Percentiles rank a stretch among this genome's conserved stretches.
These are phyloP conservation scores for Nicotiana tomentosiformis DNA, from an alignment of 257 asterid species.

Conservation along the genomic window DNA sequence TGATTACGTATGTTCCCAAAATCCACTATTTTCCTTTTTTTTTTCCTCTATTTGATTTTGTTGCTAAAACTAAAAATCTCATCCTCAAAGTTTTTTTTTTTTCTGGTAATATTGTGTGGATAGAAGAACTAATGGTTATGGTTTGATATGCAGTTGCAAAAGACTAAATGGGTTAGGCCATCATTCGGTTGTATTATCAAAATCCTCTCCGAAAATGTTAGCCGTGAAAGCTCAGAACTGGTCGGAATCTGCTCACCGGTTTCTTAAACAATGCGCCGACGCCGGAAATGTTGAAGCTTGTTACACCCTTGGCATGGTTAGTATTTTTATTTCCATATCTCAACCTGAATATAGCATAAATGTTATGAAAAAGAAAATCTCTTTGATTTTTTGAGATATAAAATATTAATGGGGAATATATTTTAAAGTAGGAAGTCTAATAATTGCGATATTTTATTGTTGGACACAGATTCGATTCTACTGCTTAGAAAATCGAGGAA, in stretches of 20 bases:
- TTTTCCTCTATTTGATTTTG: not conserved
- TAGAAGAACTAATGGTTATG: not conserved
- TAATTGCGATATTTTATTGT: constrained; percentile 8
- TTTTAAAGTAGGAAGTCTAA: not conserved
- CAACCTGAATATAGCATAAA: too few species aligned
- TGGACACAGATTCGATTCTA: constrained; percentile 71
- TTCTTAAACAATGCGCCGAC: constrained; percentile 73
- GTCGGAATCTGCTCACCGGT: constrained; percentile 77
- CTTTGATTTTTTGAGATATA: too few species aligned
- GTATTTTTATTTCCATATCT: constrained; percentile 2
- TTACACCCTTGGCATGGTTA: constrained; percentile 79
- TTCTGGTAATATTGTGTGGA: constrained; percentile 1
- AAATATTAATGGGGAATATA: not conserved
- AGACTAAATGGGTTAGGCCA: constrained; percentile 57
- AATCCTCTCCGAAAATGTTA: constrained; percentile 45
- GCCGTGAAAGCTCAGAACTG: constrained; percentile 57
- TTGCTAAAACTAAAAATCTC: not conserved
- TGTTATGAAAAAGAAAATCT: too few species aligned
- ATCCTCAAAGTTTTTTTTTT: not conserved
- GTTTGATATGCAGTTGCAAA: constrained; percentile 53
- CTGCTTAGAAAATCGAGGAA: constrained; percentile 65
- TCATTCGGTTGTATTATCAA: constrained; percentile 50
- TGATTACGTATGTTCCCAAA: constrained; percentile 52
- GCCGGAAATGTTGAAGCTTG: constrained; percentile 73
- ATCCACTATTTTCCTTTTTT: not conserved